phyloP scores from a whole-genome alignment of 2,329 filamentous ascomycete species.

The Hypoxylon sp. region DNA sequence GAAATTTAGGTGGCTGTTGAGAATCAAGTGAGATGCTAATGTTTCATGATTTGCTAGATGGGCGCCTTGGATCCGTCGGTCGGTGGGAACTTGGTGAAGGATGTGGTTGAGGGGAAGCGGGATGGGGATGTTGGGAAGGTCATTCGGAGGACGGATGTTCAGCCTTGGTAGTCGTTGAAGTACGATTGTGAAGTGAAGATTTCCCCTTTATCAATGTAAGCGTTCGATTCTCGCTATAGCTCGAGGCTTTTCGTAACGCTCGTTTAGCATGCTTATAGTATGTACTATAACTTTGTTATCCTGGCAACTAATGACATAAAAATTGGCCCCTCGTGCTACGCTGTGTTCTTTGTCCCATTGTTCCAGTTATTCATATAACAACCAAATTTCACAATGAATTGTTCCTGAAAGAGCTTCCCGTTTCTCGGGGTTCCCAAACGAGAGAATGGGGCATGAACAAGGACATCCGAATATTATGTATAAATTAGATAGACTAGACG shows the following conservation, averaged over 20 bases:
- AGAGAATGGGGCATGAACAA: no score
- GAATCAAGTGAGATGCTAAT: neutral
- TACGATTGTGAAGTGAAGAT: no score
- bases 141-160: constrained; percentile 35
- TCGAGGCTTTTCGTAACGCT: no score
- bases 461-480: no score
- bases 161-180: constrained; percentile 37
- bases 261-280: no score
- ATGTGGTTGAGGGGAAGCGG: constrained; percentile 42
- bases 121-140: constrained; percentile 42
- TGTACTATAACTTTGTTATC: no score
- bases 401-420: constrained; percentile 1
- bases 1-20: neutral
- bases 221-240: no score
- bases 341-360: no score
- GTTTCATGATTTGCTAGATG: constrained; percentile 31
- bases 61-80: constrained; percentile 40
- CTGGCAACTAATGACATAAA: no score
- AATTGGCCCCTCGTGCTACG: no score
- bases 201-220: no score
- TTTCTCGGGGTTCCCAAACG: constrained; percentile 3
- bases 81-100: constrained; percentile 40
- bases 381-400: constrained; percentile 9
- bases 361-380: neutral
- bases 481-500: no score